phyloP scores from a whole-genome alignment of 106 monocot species.

The Hemerocallis citrina region DNA sequence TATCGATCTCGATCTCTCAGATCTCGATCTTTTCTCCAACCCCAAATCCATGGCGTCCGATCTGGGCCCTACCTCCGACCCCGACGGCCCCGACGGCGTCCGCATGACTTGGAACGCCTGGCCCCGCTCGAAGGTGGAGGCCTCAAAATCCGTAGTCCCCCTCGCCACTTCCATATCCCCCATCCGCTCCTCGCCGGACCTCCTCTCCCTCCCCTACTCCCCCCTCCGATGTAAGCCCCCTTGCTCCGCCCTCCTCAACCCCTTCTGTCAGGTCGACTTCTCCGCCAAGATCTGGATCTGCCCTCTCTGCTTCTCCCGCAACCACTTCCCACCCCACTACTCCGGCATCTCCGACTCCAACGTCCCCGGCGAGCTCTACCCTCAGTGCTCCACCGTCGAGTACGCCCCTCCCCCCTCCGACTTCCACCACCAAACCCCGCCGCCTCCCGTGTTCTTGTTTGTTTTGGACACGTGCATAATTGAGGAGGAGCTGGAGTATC shows the following conservation, averaged over 20 bases:
- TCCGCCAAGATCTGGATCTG: slow-evolving; percentile 98
- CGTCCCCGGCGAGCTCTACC: slow-evolving; percentile 90
- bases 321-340: slow-evolving; percentile 90
- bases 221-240: slow-evolving; percentile 97
- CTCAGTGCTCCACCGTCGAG: slow-evolving; percentile 83
- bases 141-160: slow-evolving; percentile 87
- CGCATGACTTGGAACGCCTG: slow-evolving; percentile 88
- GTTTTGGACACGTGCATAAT: slow-evolving; percentile 85
- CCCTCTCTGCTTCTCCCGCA: slow-evolving; percentile 89
- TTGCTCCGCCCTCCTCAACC: slow-evolving; percentile 77
- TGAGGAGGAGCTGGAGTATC: slow-evolving; percentile 87
- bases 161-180: slow-evolving; percentile 75
- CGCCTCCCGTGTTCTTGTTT: slow-evolving; percentile 80
- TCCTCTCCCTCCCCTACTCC: slow-evolving; percentile 61
- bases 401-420: slow-evolving; percentile 31
- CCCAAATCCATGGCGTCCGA: slow-evolving; percentile 62
- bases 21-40: too few species aligned
- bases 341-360: slow-evolving; percentile 55
- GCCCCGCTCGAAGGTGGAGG: slow-evolving; percentile 94
- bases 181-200: slow-evolving; percentile 42
- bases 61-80: slow-evolving; percentile 25
- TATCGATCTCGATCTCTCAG: too few species aligned
- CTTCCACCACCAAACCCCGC: not conserved
- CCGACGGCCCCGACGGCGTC: slow-evolving; percentile 77
- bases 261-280: slow-evolving; percentile 87